These are phyloP conservation scores for Lactarius sanguifluus DNA, from an alignment of 768 basidiomycete species.

Conservation along the genomic window DNA sequence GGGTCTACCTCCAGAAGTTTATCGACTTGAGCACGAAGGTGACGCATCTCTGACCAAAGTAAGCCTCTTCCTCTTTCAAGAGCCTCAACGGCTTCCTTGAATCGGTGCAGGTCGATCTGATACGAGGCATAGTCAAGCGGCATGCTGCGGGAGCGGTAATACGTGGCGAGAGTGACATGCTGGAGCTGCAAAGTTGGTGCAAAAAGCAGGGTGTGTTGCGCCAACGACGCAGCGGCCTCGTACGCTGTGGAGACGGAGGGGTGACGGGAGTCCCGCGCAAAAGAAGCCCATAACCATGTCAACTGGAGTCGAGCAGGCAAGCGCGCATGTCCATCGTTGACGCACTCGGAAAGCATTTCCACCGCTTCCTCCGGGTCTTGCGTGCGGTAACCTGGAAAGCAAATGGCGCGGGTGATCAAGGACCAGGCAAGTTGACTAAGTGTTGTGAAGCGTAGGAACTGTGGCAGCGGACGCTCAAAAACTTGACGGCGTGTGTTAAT, in stretches of 20 bases:
- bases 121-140: background rate
- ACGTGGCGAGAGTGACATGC: background rate
- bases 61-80: background rate
- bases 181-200: background rate
- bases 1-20: background rate
- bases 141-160: background rate
- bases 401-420: background rate
- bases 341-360: background rate
- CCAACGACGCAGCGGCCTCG: background rate
- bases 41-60: background rate
- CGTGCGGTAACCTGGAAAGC: background rate
- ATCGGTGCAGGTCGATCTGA: background rate
- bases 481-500: background rate
- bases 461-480: background rate
- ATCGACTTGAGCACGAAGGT: background rate
- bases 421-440: accelerated
- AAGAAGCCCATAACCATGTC: background rate
- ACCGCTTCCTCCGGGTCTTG: background rate
- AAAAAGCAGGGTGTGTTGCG: background rate
- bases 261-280: background rate
- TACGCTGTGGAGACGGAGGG: background rate
- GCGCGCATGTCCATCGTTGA: background rate
- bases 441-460: background rate
- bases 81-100: background rate
- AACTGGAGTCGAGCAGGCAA: background rate